Evolutionary conservation across 1,284 basidiomycete species (phyloP).

Genomic region (Ceratobasidium sp.): DNA sequence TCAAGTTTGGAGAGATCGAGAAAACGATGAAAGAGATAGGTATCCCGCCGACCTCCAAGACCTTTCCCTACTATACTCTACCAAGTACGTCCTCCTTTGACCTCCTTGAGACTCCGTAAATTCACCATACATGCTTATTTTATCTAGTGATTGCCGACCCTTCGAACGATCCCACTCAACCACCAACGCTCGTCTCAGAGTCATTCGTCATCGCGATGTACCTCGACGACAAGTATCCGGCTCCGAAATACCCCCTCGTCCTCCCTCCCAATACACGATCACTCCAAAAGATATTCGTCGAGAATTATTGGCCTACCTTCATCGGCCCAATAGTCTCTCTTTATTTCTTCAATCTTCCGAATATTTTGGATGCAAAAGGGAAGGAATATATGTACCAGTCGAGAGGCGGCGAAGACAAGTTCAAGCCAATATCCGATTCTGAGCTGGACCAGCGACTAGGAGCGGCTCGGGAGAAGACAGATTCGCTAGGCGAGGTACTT

Average conservation of each 20-base stretch:
- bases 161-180: constrained; percentile 29
- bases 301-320: constrained; percentile 11
- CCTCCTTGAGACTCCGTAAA: not conserved
- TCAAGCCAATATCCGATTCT: not conserved
- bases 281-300: constrained; percentile 39
- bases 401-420: constrained; percentile 5
- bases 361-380: not conserved
- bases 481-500: not conserved
- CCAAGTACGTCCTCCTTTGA: constrained; percentile 3
- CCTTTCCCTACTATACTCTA: constrained; percentile 36
- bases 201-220: constrained; percentile 47
- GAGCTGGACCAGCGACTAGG: not conserved
- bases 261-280: constrained; percentile 30
- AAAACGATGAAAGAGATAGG: constrained; percentile 47
- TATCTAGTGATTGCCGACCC: constrained; percentile 46
- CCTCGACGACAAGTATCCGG: constrained; percentile 47
- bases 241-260: constrained; percentile 33
- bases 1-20: constrained; percentile 50
- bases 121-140: too few species aligned
- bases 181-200: constrained; percentile 42
- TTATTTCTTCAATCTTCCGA: not conserved
- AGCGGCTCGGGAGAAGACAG: not conserved
- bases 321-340: not conserved
- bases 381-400: not conserved
- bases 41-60: constrained; percentile 57